Base-by-base conservation (phyloP, 73 alveolate genomes). In the Stentor coeruleus region DNA sequence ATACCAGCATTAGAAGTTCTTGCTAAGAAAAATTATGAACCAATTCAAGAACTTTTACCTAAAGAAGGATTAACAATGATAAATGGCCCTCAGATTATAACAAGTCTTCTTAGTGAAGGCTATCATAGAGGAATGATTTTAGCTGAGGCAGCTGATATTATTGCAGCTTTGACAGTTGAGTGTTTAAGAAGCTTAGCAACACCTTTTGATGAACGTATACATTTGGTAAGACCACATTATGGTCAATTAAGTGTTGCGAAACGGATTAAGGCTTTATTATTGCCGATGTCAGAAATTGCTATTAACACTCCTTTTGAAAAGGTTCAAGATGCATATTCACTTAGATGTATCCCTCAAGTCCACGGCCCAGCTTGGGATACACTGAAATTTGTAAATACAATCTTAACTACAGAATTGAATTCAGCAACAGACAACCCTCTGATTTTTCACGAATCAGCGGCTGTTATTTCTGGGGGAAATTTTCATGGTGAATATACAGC, bases 401-500 rank as follows among this genome's bases (percentile, higher is more conserved):
- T 74, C 4, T 11, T 89, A 3, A 91, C 86, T 31, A 89, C 81
- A 35, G 95, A 89, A 74, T 76, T 89, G 82, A 89, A 89, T 75
- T 59, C 90, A 31, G 91, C 92, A 0, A 86, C 85, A 75, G 92
- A 89, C 75, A 89, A 89, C 75, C 95, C 95, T 39, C 36, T 89
- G 33, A 83, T 89, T 35, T 84, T 86, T 82, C 39, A 59, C 58
- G 95, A 88, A 35, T 39, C 15, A 2, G 35, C 74, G 58, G 81
- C 75, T 37, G 86, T 90, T 28, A 57, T 58, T 33, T 66, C 87
- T 80, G 95, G 95, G 30, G 95, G 92, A 15, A 89, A 89, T 89
- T 89, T 89, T 81, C 95, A 87, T 87, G 95, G 92, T 35, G 95
- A 89, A 59, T 89, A 85, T 76, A 86, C 91, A 59, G 95, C 92